Base-by-base conservation (phyloP, 2,329 filamentous ascomycete genomes). In the Penicillium sclerotigenum region DNA sequence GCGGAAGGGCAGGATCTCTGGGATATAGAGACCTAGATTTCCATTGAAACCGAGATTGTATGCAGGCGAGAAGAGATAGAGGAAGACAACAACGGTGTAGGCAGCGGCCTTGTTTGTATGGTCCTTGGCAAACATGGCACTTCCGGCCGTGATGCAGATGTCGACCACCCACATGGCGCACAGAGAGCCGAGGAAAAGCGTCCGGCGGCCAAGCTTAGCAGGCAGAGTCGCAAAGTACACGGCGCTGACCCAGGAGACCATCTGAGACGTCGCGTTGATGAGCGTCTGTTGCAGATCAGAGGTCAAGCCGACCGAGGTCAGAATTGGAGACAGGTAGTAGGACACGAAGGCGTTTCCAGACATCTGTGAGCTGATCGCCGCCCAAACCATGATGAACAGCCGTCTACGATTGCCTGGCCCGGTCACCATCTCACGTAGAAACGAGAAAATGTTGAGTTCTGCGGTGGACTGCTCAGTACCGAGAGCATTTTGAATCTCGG, bases 401-500 rank as follows among this genome's bases (percentile, higher is more conserved):
- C 41, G 41, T 28, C 13, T 24, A 52, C 79, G 79, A 69, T 80
- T 86, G 26, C 26, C n/a, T n/a, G n/a, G n/a, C n/a, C n/a, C n/a
- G n/a, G n/a, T n/a, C n/a, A n/a, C n/a, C n/a, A n/a, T n/a, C n/a
- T n/a, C n/a, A n/a, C n/a, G n/a, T n/a, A n/a, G n/a, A n/a, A n/a
- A n/a, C n/a, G n/a, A n/a, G n/a, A n/a, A n/a, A n/a, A n/a, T n/a
- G n/a, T n/a, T n/a, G n/a, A n/a, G n/a, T n/a, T n/a, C n/a, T n/a
- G n/a, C n/a, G n/a, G n/a, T n/a, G n/a, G n/a, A n/a, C n/a, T n/a
- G n/a, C n/a, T n/a, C n/a, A n/a, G n/a, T n/a, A n/a, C n/a, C n/a
- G n/a, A n/a, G n/a, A n/a, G n/a, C n/a, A n/a, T n/a, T n/a, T n/a
- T n/a, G n/a, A n/a, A n/a, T 26, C 26, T 26, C 26, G 26, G 26